phyloP scores from a whole-genome alignment of 169 alveolate species.

The Neospora caninum region DNA sequence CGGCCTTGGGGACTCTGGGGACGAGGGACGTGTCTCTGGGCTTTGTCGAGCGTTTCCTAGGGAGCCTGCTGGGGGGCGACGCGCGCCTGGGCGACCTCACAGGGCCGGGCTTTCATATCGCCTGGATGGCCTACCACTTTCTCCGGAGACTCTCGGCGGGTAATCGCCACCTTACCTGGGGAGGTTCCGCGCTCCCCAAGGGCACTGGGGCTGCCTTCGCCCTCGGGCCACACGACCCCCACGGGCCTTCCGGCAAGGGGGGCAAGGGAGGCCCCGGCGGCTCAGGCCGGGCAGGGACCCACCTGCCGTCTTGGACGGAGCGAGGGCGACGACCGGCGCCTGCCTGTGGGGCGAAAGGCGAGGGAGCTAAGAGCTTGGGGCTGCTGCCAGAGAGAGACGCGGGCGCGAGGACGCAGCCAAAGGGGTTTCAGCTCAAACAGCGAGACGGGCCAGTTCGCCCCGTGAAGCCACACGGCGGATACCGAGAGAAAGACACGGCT shows the following conservation, averaged over 20 bases:
- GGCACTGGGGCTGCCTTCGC: no score
- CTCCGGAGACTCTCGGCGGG: not conserved
- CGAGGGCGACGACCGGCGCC: no score
- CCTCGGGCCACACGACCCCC: not conserved
- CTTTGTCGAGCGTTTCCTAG: constrained; percentile 8
- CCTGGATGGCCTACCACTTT: constrained; percentile 28
- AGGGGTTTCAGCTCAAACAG: no score
- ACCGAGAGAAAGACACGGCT: no score
- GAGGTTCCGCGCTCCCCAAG: not conserved
- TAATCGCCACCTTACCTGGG: not conserved
- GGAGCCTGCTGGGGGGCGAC: constrained; percentile 21
- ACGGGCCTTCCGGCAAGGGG: not conserved
- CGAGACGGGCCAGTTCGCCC: no score
- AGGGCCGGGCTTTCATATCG: constrained; percentile 25
- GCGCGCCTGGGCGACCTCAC: constrained; percentile 10
- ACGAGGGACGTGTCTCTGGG: not conserved
- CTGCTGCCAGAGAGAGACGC: no score
- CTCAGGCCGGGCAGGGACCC: no score
- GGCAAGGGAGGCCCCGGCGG: constrained; percentile 21
- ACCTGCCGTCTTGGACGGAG: no score
- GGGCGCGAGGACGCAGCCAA: no score
- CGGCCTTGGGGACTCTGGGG: not conserved
- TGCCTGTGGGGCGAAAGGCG: no score
- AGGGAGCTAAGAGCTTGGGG: no score
- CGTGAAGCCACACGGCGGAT: no score